These are phyloP conservation scores for Elaeagnus macrophylla DNA, from an alignment of 306 rosid genomes.

Conservation along the genomic window DNA sequence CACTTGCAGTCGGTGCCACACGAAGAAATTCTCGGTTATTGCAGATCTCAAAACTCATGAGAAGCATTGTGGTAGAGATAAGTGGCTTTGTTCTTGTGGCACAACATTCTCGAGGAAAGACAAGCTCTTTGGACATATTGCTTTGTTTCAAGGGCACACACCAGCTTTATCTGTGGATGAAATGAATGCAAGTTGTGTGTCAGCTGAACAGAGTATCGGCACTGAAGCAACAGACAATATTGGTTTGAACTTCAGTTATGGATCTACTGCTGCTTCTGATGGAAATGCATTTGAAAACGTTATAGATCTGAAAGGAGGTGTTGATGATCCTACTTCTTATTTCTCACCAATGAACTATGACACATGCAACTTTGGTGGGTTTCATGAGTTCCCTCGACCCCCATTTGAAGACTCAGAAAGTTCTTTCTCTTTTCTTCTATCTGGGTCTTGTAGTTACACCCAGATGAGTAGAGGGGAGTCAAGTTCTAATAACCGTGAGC, in stretches of 20 bases:
- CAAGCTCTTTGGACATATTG: slow-evolving; percentile 97
- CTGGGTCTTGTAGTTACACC: slow-evolving; percentile 54
- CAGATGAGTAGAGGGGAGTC: slow-evolving; percentile 54
- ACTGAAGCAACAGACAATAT: slow-evolving; percentile 34
- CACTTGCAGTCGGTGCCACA: slow-evolving; percentile 87
- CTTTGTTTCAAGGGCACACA: slow-evolving; percentile 96
- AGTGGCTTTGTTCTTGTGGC: slow-evolving; percentile 98
- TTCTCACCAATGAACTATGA: slow-evolving; percentile 79
- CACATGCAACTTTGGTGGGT: slow-evolving; percentile 62
- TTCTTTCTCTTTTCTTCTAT: slow-evolving; percentile 63
- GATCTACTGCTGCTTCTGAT: slow-evolving; percentile 39
- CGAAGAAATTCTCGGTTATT: slow-evolving; percentile 89
- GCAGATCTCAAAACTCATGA: slow-evolving; percentile 99
- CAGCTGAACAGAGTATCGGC: slow-evolving; percentile 32
- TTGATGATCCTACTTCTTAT: slow-evolving; percentile 65
- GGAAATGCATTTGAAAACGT: slow-evolving; percentile 36
- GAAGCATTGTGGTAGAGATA: slow-evolving; percentile 97
- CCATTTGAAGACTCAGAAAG: slow-evolving; percentile 72
- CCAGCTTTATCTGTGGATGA: slow-evolving; percentile 88
- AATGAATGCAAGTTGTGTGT: slow-evolving; percentile 29
- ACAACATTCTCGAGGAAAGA: slow-evolving; percentile 99
- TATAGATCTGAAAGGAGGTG: slow-evolving; percentile 46
- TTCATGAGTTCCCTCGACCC: slow-evolving; percentile 78
- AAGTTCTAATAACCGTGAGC: slow-evolving; percentile 29
- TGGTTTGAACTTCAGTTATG: slow-evolving; percentile 47